Base-by-base conservation (phyloP, 1,284 basidiomycete species). In the Schizopora paradoxa region DNA sequence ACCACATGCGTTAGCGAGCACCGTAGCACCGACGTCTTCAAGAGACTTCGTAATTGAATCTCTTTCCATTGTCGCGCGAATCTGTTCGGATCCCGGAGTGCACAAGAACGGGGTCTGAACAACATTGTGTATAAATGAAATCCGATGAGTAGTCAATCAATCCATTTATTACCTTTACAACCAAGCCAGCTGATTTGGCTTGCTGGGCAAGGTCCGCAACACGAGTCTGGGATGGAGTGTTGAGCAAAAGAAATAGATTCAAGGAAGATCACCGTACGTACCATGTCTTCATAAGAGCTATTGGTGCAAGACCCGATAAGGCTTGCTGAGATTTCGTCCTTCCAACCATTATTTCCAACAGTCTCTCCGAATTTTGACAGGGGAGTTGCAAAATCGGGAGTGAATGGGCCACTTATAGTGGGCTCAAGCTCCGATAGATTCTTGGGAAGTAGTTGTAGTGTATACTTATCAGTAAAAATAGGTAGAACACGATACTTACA, bases 241-340 rank as follows among this genome's bases (percentile, higher is more conserved):
- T 28, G 27, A 31, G 22, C 13, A 47, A 51, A 29, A 55, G 55
- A 38, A 31, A 45, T 10, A n/a, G 11, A 23, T 13, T 14, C 18
- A 23, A 41, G 25, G 14, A n/a, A 13, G n/a, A 34, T 31, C 21
- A 14, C 5, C 28, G 43, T 44, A 35, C 56, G 45, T 58, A 85
- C 90, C 90, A 95, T 89, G 62, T 94, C 91, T 64, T 94, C 89
- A 60, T 97, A 97, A 6, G 91, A 94, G 53, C 91, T 94, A 68
- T 99, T 99, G 33, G 96, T 99, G 67, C 96, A 99, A 33, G 91
- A 95, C 18, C 96, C 96, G 60, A 99, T 99, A 27, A 98, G 73
- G 29, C 82, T 86, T 21, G 93, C 94, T 21, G 89, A 87, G 45
- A 99, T 72, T 63, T 89, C 86, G 56, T 95, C 91, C 61, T 91